These are phyloP conservation scores for Tubosaeta brunneosetosa DNA, from an alignment of 768 basidiomycete genomes.

Conservation along the genomic window DNA sequence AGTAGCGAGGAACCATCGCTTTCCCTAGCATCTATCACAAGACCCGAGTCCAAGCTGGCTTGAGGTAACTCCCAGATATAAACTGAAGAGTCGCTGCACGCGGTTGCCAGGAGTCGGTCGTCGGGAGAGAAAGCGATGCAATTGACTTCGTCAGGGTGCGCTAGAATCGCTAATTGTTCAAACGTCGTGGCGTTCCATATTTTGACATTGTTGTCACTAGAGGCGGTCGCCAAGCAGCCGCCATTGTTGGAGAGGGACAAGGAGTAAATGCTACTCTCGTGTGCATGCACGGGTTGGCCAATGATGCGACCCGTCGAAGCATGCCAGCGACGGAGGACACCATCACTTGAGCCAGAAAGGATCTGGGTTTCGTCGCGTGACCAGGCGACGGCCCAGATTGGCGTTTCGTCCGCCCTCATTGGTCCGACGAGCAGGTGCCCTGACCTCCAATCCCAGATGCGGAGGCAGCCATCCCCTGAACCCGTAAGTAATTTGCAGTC, in stretches of 20 bases:
- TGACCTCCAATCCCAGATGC: conserved; percentile 26
- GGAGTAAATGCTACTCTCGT: conserved; percentile 25
- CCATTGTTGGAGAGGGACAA: conserved; percentile 26
- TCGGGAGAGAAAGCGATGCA: conserved; percentile 29
- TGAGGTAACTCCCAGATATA: conserved; percentile 31
- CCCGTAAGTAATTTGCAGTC: conserved; percentile 25
- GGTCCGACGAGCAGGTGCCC: conserved; percentile 25
- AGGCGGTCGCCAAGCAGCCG: conserved; percentile 25
- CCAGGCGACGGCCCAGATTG: conserved; percentile 29
- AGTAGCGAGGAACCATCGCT: conserved; percentile 22
- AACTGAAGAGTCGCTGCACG: conserved; percentile 26
- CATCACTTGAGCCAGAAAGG: conserved; percentile 23
- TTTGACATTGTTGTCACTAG: conserved; percentile 27
- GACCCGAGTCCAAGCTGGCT: conserved; percentile 26
- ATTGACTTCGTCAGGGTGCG: conserved; percentile 25
- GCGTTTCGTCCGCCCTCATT: conserved; percentile 16
- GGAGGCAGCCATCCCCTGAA: conserved; percentile 27
- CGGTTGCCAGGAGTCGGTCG: conserved; percentile 28
- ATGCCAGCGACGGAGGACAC: conserved; percentile 24
- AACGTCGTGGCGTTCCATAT: conserved; percentile 27
- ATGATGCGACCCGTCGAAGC: conserved; percentile 17
- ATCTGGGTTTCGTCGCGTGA: conserved; percentile 27
- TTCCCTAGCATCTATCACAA: conserved; percentile 20
- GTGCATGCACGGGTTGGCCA: conserved; percentile 21
- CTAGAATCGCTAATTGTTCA: conserved; percentile 20